Base-by-base conservation (phyloP, 2,329 filamentous ascomycete genomes). In the Aspergillus caelatus region DNA sequence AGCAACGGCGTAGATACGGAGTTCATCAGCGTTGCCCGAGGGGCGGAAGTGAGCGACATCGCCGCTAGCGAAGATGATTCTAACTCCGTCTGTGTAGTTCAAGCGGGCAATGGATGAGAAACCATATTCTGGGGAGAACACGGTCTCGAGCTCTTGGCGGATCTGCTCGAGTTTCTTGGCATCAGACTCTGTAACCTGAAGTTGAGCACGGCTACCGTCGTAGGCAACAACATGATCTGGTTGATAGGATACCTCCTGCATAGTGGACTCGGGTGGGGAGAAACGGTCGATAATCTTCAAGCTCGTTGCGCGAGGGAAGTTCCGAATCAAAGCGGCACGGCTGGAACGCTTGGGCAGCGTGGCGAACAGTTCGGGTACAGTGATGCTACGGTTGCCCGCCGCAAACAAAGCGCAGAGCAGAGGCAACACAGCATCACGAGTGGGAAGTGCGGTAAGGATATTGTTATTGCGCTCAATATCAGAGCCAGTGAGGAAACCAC, bases 1-100 rank as follows among this genome's bases (percentile, higher is more conserved):
- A 12, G 72, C 72, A 19, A 76, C 74, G 36, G 73, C 65, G 54
- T 76, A 76, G 41, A 76, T 75, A 12, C 74, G 74, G 2, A 76
- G 68, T 46, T 76, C 74, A 64, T 76, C 74, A 12, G 74, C 74
- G 32, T 75, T 76, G 6, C 74, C 74, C 11, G 74, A 76, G 5
- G 74, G 74, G 3, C 74, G 72, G 36, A 75, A 66, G 54, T 76
- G 74, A 61, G 74, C 74, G 9, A 76, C 74, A 65, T 75, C 74
- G 28, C 73, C 73, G 48, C 72, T 75, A 12, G 64, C 59, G 57
- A 76, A 75, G 19, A 70, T 68, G 36, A 75, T 69, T n/a, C 74
- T 72, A 1, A 75, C 70, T 16, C 74, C 74, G 32, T 76, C 74
- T 5, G 74, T 75, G 52, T 75, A 76, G 59, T 72, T 68, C n/a